These are phyloP conservation scores for Elongisporangium senticosum DNA, from an alignment of 352 stramenopile species.

Conservation along the genomic window DNA sequence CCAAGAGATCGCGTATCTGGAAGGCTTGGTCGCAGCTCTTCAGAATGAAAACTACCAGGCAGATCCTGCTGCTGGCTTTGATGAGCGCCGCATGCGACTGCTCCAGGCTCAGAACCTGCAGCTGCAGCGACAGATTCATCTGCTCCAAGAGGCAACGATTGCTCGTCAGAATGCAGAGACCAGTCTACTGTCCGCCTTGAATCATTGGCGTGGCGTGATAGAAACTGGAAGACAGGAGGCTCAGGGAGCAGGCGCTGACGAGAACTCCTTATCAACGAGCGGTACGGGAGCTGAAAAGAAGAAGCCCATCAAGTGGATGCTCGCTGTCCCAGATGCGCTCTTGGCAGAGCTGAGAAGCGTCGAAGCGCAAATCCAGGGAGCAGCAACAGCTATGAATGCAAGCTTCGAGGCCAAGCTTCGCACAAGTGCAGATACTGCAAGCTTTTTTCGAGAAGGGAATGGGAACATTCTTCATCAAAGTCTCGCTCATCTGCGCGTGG, in stretches of 20 bases:
- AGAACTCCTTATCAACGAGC: slow-evolving; percentile 2
- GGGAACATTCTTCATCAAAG: slow-evolving; percentile 2
- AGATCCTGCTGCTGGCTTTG: slow-evolving; percentile 11
- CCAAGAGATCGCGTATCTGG: slow-evolving; percentile 40
- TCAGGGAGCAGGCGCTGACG: slow-evolving; percentile 29
- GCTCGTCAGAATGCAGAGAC: slow-evolving; percentile 28
- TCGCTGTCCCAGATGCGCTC: slow-evolving; percentile 29
- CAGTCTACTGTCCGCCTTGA: slow-evolving; percentile 27
- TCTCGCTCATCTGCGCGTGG: slow-evolving; percentile 13
- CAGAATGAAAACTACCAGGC: slow-evolving; percentile 20
- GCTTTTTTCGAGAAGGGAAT: slow-evolving; percentile 13
- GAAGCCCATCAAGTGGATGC: slow-evolving; percentile 32
- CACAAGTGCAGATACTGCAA: slow-evolving; percentile 15
- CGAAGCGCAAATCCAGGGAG: slow-evolving; percentile 22
- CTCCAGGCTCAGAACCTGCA: slow-evolving; percentile 60
- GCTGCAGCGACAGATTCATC: slow-evolving; percentile 39
- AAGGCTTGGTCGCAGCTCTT: slow-evolving; percentile 28
- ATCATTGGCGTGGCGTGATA: slow-evolving; percentile 35
- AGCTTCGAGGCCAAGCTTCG: slow-evolving; percentile 30
- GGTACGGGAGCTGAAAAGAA: not conserved
- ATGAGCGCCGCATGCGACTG: slow-evolving; percentile 26
- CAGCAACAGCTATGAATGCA: slow-evolving; percentile 9
- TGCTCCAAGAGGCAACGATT: slow-evolving; percentile 34
- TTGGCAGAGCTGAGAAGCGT: slow-evolving; percentile 25
- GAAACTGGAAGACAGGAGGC: slow-evolving; percentile 38